Evolutionary conservation across 1,139 yeast species (phyloP), one percentile per base, ranked within the genome.

Genomic region (Magnusiomyces paraingens): DNA sequence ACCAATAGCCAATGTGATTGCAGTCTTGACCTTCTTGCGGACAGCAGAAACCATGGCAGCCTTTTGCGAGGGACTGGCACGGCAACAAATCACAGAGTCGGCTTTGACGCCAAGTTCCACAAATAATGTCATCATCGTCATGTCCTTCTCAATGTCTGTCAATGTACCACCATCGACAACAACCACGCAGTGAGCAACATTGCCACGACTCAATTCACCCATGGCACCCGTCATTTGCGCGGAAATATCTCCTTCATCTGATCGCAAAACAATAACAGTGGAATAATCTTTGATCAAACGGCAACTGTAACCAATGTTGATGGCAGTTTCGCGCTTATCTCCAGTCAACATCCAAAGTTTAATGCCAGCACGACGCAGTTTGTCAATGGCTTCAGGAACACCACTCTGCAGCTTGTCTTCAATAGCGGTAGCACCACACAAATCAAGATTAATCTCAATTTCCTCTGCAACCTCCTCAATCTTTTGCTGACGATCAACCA

Each of bases 311-410:
- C 99, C 99, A 68, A 94, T 93, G 65, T 90, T 93, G 57, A 93
- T 90, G 1, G 99, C 99, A 0, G 99, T 94, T 69, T 94, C 99
- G 57, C 97, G 77, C 66, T 93, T 93, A 66, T 93, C 99, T 52
- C 99, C 99, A 0, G 99, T 93, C 56, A 93, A 75, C 97, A 93
- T 93, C 99, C 99, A 93, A 75, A 94, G 72, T 65, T 85, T 88
- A 55, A 93, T 90, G 3, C 96, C 96, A 0, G 99, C 99, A 58
- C 95, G 77, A 62, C 96, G 80, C 43, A 94, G 77, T 65, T 89
- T 90, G 56, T 90, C 97, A 59, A 93, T 91, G 0, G 98, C 82
- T 56, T 90, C 96, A 26, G 97, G 86, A 0, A 94, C 99, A 12
- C 99, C 99, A 47, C 85, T 87, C 70, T 94, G 99, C 49, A 94